Evolutionary conservation across 2,329 filamentous ascomycete species (phyloP), one percentile per base, ranked within the genome.

Genomic region (Coleophoma cylindrospora): DNA sequence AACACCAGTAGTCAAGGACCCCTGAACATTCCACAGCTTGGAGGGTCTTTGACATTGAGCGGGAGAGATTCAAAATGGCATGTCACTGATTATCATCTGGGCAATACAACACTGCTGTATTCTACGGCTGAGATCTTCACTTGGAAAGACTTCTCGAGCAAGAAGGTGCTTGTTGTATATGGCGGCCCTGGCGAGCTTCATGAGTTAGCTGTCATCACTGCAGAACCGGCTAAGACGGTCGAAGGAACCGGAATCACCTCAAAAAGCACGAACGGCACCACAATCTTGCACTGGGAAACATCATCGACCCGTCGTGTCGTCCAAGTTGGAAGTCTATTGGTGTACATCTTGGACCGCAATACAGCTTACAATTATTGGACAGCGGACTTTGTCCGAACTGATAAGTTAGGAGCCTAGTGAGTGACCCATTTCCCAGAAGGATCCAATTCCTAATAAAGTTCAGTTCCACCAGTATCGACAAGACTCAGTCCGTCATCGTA

Each of bases 301-400:
- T 77, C 77, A 32, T 60, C 72, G 0, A 70, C 74, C n/a, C 70
- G 77, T 40, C 73, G 74, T 52, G 69, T 83, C 12, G 70, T 80
- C 3, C 70, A 74, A 55, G 63, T 81, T 40, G 70, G 68, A 37
- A 57, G 45, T 43, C 43, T 64, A 1, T 59, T 64, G 15, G 52
- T 66, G 3, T 65, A 65, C 41, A 56, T 53, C 36, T 21, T 59
- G 77, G 83, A 86, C 57, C 79, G 84, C 40, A 81, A 85, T 54
- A 70, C 77, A 12, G 85, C 84, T 0, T 88, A 87, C 66, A 79
- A 83, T 54, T 86, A 85, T 66, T 89, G 84, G 84, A 77, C 81
- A 0, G 69, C 84, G 2, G 77, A 85, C 45, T 61, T 81, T 2
- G 73, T 72, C 0, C 68, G 66, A 2, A 65, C 62, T 47, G 59